A percentile compares a stretch with the other conserved stretches of the same genome.
Evolutionary conservation across 768 basidiomycete species (phyloP).

Genomic region (Russula emetica): DNA sequence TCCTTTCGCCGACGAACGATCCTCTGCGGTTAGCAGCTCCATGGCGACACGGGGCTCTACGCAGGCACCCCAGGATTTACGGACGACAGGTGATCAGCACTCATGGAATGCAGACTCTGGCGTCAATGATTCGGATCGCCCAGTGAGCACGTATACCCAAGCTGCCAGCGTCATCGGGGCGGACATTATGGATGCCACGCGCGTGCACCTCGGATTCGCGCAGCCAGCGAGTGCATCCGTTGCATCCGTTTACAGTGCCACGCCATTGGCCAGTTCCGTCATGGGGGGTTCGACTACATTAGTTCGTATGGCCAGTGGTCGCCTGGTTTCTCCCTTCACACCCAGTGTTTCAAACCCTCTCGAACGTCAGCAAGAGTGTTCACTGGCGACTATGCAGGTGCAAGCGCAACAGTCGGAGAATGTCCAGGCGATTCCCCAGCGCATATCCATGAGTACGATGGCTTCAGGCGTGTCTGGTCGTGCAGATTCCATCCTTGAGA

Average conservation of each 20-base stretch:
- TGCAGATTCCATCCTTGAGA: conserved; percentile 81
- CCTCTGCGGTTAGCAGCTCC: conserved; percentile 35
- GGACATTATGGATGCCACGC: conserved; percentile 61
- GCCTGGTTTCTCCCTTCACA: conserved; percentile 48
- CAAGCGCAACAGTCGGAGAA: conserved; percentile 37
- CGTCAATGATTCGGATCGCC: conserved; percentile 41
- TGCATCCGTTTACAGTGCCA: conserved; percentile 28
- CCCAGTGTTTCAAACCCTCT: conserved; percentile 36
- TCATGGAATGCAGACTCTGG: conserved; percentile 30
- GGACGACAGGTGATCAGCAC: conserved; percentile 7
- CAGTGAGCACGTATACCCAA: conserved; percentile 61
- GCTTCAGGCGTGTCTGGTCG: conserved; percentile 65
- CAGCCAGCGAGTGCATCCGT: conserved; percentile 31
- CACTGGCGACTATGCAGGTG: conserved; percentile 57
- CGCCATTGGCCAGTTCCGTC: conserved; percentile 24
- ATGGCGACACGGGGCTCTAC: conserved; percentile 26
- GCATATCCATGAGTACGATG: conserved; percentile 38
- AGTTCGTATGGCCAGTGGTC: conserved; percentile 59
- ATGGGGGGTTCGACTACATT: conserved; percentile 41
- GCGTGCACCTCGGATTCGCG: conserved; percentile 57
- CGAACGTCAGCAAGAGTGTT: conserved; percentile 65
- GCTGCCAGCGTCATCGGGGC: conserved; percentile 38
- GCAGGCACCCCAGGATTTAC: conserved; percentile 32
- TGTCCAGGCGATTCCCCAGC: conserved; percentile 42
- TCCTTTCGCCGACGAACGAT: conserved; percentile 65